Percentiles rank a stretch among this genome's conserved stretches.
phyloP scores from a whole-genome alignment of 352 stramenopile genomes.

The Stramenopiles sp. region DNA sequence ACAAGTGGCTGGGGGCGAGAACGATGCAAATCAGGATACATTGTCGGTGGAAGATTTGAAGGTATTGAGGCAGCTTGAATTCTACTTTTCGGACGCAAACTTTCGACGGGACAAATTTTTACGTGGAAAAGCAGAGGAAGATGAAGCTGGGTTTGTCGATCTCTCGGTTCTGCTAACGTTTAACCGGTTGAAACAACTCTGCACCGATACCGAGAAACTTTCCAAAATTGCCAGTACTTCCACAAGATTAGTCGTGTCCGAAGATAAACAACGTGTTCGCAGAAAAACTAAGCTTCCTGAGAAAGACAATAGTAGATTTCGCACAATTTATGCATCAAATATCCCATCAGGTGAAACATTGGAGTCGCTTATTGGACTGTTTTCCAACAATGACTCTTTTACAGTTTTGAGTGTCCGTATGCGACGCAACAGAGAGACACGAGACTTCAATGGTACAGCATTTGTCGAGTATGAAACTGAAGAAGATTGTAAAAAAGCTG shows the following conservation, averaged over 20 bases:
- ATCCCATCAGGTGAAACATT: conserved; percentile 14
- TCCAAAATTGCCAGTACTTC: conserved; percentile 19
- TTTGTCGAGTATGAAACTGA: conserved; percentile 8
- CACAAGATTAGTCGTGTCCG: conserved; percentile 12
- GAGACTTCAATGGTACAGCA: neutral
- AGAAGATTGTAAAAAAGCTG: neutral
- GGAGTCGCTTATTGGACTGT: conserved; percentile 12
- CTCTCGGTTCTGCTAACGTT: conserved; percentile 65
- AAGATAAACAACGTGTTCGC: conserved; percentile 10
- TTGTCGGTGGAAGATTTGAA: neutral
- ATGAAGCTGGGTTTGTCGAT: conserved; percentile 50
- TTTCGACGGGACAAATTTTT: conserved; percentile 69
- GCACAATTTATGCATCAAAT: conserved; percentile 18
- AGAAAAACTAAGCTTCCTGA: conserved; percentile 11
- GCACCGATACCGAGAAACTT: conserved; percentile 42
- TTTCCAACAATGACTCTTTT: neutral
- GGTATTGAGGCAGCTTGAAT: conserved; percentile 46
- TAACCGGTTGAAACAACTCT: conserved; percentile 65
- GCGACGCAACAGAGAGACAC: neutral
- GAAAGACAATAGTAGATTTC: neutral
- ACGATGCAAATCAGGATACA: too few species aligned
- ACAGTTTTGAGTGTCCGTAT: neutral
- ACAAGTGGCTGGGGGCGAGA: neutral
- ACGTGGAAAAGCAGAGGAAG: conserved; percentile 52
- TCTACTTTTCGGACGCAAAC: conserved; percentile 76